A percentile compares a stretch with the other conserved stretches of the same genome.
These are phyloP conservation scores for Mycosarcoma mackinlayi DNA, from an alignment of 1,284 basidiomycete species.

Conservation along the genomic window DNA sequence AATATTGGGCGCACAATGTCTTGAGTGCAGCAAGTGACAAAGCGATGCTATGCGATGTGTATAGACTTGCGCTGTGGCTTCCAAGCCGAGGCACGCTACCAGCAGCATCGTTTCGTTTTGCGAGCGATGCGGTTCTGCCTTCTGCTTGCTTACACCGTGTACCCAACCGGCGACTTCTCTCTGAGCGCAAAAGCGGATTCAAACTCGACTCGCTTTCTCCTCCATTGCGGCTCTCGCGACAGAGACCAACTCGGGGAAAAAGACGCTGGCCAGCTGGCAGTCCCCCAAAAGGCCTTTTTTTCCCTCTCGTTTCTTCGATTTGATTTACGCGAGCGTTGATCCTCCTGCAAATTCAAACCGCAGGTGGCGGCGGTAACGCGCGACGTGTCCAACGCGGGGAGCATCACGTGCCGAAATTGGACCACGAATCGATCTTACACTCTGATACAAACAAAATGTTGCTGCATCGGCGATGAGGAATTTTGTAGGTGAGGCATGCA, in stretches of 20 bases:
- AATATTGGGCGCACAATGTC: too few relatives aligned
- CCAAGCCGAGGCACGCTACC: slow-evolving; percentile 31
- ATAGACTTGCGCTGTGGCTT: slow-evolving; percentile 15
- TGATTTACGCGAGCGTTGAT: slow-evolving; percentile 20
- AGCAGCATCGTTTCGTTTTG: too few relatives aligned
- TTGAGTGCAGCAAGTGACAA: slow-evolving; percentile 1
- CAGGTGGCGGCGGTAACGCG: slow-evolving; percentile 7
- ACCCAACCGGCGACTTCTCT: too few relatives aligned
- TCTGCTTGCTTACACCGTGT: too few relatives aligned
- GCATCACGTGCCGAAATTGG: slow-evolving; percentile 24
- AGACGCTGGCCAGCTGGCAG: background rate
- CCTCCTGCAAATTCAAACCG: background rate
- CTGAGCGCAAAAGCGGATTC: too few relatives aligned
- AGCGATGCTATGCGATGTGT: too few relatives aligned
- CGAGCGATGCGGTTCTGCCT: background rate
- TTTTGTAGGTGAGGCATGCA: too few relatives aligned
- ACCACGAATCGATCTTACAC: background rate
- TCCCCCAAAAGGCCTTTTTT: background rate
- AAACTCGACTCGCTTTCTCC: too few relatives aligned
- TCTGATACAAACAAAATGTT: background rate
- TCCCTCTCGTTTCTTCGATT: background rate
- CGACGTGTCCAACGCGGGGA: slow-evolving; percentile 21
- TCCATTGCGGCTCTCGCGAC: too few relatives aligned
- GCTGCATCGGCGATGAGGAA: background rate
- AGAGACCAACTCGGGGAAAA: too few relatives aligned